These are phyloP conservation scores for Monascus ruber DNA, from an alignment of 2,329 filamentous ascomycete genomes.

Conservation along the genomic window DNA sequence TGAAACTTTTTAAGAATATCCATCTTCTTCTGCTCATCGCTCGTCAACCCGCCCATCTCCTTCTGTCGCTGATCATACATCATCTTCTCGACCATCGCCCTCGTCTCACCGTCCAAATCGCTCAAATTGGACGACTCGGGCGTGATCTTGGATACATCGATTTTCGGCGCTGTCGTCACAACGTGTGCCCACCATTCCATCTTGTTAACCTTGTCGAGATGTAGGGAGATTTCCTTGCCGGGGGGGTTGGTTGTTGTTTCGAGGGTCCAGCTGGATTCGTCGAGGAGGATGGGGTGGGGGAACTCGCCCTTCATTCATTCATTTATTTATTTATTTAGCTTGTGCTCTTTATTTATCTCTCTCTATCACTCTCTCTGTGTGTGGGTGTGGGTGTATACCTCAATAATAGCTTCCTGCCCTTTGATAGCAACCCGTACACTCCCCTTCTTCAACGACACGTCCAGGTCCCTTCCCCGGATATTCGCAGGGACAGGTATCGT, in stretches of 20 bases:
- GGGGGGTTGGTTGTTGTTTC: slow-evolving; percentile 46
- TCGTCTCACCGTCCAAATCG: slow-evolving; percentile 88
- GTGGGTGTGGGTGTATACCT: slow-evolving; percentile 41
- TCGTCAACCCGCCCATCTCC: slow-evolving; percentile 76
- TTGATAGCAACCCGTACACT: slow-evolving; percentile 72
- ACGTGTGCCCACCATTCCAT: slow-evolving; percentile 98
- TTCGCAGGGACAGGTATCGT: slow-evolving; percentile 67
- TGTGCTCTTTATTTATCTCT: no score
- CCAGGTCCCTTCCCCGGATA: slow-evolving; percentile 71
- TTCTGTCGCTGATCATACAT: slow-evolving; percentile 99
- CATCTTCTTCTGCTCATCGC: slow-evolving; percentile 89
- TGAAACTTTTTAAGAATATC: slow-evolving; percentile 93
- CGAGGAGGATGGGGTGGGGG: slow-evolving; percentile 63
- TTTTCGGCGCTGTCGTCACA: slow-evolving; percentile 71
- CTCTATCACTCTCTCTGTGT: no score
- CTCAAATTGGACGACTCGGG: slow-evolving; percentile 86
- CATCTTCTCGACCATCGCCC: slow-evolving; percentile 99
- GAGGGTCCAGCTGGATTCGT: slow-evolving; percentile 93
- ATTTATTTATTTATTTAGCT: background rate
- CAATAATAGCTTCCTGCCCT: slow-evolving; percentile 74
- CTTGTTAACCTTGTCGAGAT: slow-evolving; percentile 93
- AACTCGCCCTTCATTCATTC: slow-evolving; percentile 57
- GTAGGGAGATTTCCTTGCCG: slow-evolving; percentile 67
- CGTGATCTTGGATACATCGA: slow-evolving; percentile 89
- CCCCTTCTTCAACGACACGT: slow-evolving; percentile 70